Percentiles rank a stretch among this genome's conserved stretches.
These are phyloP conservation scores for Trapa bicornis DNA, from an alignment of 345 rosid genomes.

Conservation along the genomic window DNA sequence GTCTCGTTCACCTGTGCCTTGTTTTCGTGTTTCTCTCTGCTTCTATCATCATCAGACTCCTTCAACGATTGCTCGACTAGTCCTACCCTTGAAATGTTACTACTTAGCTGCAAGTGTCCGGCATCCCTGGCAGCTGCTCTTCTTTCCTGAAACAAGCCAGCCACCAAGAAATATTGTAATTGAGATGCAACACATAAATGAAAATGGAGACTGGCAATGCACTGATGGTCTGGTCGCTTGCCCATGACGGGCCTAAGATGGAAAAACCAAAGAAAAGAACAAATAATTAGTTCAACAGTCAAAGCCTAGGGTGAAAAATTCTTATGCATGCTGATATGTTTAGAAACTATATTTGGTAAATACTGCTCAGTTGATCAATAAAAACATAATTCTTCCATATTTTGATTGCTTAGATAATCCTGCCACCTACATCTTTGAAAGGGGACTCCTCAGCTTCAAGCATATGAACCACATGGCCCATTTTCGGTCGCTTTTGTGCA, in stretches of 20 bases:
- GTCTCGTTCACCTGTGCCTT: conserved; percentile 6
- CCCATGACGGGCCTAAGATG: neutral
- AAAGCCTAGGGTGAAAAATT: neutral
- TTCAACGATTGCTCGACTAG: conserved; percentile 11
- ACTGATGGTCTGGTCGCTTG: neutral
- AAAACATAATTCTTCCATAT: neutral
- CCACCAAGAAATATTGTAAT: neutral
- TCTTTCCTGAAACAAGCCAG: conserved; percentile 7
- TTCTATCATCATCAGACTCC: conserved; percentile 8
- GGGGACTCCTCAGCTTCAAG: conserved; percentile 77
- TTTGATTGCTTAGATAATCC: neutral
- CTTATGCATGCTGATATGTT: no score
- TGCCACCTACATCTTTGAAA: conserved; percentile 46
- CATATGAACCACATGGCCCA: conserved; percentile 89
- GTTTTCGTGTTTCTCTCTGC: conserved; percentile 6
- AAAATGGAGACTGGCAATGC: no score
- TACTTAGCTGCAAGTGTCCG: conserved; percentile 5
- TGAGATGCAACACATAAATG: neutral
- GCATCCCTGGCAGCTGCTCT: conserved; percentile 23
- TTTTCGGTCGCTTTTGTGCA: conserved; percentile 28
- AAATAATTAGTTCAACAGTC: neutral
- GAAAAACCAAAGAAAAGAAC: neutral
- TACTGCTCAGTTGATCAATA: no score
- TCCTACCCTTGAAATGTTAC: conserved; percentile 10
- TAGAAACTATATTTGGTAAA: no score